A percentile compares a stretch with the other conserved stretches of the same genome.
Evolutionary conservation across 176 grass and related monocot genomes (phyloP).

Genomic region (Phragmites australis): DNA sequence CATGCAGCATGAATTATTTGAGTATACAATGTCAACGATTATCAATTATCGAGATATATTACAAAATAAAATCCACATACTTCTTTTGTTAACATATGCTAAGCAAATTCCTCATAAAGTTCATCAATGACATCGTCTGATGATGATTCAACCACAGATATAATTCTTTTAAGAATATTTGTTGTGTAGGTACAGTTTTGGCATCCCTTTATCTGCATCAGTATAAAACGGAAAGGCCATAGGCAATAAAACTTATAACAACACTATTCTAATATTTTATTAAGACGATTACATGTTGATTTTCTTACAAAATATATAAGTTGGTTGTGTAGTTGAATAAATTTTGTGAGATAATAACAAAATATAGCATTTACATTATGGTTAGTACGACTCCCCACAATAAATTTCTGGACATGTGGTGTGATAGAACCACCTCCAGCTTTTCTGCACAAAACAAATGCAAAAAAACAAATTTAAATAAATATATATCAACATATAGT

Average conservation of each 20-base stretch:
- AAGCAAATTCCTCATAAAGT: slow-evolving; percentile 77
- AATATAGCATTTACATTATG: slow-evolving; percentile 48
- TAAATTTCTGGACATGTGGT: slow-evolving; percentile 59
- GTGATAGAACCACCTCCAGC: slow-evolving; percentile 78
- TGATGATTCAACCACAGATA: slow-evolving; percentile 60
- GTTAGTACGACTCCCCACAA: slow-evolving; percentile 57
- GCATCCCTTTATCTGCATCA: slow-evolving; percentile 44
- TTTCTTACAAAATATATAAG: neutral
- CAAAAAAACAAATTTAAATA: neutral
- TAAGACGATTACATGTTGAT: neutral
- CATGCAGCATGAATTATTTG: neutral
- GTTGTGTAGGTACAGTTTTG: slow-evolving; percentile 52
- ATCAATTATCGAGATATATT: neutral
- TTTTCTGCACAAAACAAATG: slow-evolving; percentile 57
- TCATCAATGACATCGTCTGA: slow-evolving; percentile 58
- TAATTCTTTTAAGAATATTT: slow-evolving; percentile 66
- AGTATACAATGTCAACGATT: neutral
- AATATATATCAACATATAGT: neutral
- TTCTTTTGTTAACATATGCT: slow-evolving; percentile 50
- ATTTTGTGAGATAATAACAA: neutral
- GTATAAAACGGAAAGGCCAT: neutral
- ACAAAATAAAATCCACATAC: slow-evolving; percentile 45
- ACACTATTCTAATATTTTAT: neutral
- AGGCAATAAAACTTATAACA: neutral
- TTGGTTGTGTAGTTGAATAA: neutral